Percentiles rank a stretch among this genome's conserved stretches.
Evolutionary conservation across 1,284 basidiomycete genomes (phyloP).

Genomic region (Ustilago loliicola): DNA sequence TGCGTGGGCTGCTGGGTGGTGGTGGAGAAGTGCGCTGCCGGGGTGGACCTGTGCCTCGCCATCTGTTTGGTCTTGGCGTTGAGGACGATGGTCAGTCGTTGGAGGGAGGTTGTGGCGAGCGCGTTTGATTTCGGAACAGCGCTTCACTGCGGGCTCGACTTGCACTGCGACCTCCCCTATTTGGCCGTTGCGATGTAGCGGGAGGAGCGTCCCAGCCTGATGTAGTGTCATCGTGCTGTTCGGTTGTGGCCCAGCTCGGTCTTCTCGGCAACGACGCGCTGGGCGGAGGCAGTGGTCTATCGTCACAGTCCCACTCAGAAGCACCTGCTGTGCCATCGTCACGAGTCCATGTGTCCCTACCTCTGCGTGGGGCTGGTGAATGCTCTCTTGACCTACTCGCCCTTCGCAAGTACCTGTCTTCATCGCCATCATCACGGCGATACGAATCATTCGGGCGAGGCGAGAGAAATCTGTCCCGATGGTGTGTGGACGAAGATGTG

Average conservation of each 20-base stretch:
- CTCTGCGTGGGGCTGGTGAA: constrained; percentile 16
- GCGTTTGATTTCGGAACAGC: constrained; percentile 24
- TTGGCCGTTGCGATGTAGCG: background rate
- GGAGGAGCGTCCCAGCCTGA: background rate
- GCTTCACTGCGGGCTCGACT: background rate
- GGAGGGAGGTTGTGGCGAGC: constrained; percentile 13
- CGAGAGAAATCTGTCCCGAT: constrained; percentile 10
- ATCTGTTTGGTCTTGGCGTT: background rate
- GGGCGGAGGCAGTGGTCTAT: background rate
- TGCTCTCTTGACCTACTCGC: constrained; percentile 1
- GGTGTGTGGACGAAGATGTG: too few species aligned
- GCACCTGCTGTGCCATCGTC: background rate
- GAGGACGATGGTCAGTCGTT: constrained; percentile 7
- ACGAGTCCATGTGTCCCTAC: constrained; percentile 23
- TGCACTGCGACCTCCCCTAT: background rate
- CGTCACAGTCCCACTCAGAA: constrained; percentile 2
- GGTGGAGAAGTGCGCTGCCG: background rate
- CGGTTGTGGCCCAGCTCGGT: constrained; percentile 17
- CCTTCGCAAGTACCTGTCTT: background rate
- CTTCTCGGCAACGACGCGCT: constrained; percentile 11
- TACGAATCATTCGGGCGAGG: constrained; percentile 9
- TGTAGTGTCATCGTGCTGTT: background rate
- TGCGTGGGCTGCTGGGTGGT: constrained; percentile 9
- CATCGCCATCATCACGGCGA: background rate
- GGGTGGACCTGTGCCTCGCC: constrained; percentile 6